Base-by-base conservation (phyloP, 768 basidiomycete genomes). In the Boletus vermiculosoides region DNA sequence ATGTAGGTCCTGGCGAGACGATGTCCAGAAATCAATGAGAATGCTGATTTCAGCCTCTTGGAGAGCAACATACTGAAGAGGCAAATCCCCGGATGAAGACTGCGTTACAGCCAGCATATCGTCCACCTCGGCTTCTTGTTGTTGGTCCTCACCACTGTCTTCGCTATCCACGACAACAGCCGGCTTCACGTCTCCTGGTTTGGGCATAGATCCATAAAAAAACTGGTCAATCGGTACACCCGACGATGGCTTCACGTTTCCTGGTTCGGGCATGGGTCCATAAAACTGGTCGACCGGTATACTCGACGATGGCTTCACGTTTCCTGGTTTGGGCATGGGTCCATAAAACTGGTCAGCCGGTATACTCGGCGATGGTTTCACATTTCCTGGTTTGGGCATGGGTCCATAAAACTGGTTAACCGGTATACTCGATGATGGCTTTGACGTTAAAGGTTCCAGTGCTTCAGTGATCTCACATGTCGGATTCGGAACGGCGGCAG, bases 1-100 rank as follows among this genome's bases (percentile, higher is more conserved):
- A 99, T 87, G 60, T 83, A 85, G 7, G 91, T 86, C 55, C 91
- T 93, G 66, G 6, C 0, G 4, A 48, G 40, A 50, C 22, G 33
- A 50, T 22, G 42, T 10, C 5, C 16, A 4, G 25, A 25, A 37
- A 46, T 57, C 22, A 44, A 44, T 55, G 25, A 30, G 25, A 42
- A 18, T 25, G 6, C 9, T 49, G 39, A 5, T 8, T 51, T 22
- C 44, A 48, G 16, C 9, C 13, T 30, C 6, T 18, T 11, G 15
- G 25, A 47, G 23, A 47, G 12, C 2, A 18, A 55, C 72, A 45
- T 60, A 74, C 71, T 55, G 66, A 37, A 59, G 34, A 54, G 53
- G 58, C 2, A 45, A 59, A 60, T 63, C 57, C n/a, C 52, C 41
- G 1, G 50, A n/a, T 13, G 64, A 37, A 33, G 63, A 45, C 25